Percentiles rank a stretch among this genome's conserved stretches.
Evolutionary conservation across 805 yeast genomes (phyloP).

Genomic region (Saccharomycopsis sp.): DNA sequence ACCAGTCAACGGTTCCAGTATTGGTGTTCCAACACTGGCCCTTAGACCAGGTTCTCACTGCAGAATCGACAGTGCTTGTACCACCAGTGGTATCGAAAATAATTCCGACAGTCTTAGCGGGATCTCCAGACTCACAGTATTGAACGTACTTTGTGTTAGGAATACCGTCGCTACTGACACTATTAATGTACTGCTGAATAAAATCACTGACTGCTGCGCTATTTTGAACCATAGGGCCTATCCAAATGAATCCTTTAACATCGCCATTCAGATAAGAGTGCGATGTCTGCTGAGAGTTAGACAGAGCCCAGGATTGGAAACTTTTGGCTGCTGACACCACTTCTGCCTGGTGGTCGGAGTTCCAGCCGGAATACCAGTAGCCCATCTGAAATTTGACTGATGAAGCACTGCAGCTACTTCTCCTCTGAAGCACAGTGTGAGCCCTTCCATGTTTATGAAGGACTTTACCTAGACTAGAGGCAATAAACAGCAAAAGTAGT

Average conservation of each 20-base stretch:
- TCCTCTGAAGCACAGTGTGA: neutral
- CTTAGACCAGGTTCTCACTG: conserved; percentile 5
- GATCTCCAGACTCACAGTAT: conserved; percentile 8
- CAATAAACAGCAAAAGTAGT: neutral
- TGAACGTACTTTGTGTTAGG: conserved; percentile 1
- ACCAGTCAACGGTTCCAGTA: conserved; percentile 1
- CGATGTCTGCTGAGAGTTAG: neutral
- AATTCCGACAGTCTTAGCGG: conserved; percentile 4
- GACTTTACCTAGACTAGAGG: neutral
- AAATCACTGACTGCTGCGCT: neutral
- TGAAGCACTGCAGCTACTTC: neutral
- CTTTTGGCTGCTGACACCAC: neutral
- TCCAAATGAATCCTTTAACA: neutral
- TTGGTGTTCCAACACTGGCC: conserved; percentile 6
- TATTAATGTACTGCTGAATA: neutral
- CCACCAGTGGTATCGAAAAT: conserved; percentile 3
- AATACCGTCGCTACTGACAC: conserved; percentile 1
- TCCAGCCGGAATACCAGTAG: conserved; percentile 4
- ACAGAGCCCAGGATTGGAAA: neutral
- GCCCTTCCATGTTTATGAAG: neutral
- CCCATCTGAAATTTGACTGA: neutral
- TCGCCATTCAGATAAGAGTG: neutral
- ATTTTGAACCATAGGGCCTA: neutral
- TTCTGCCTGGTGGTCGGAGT: neutral
- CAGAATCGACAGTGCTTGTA: neutral